These are phyloP conservation scores for Saposhnikovia divaricata DNA, from an alignment of 129 eudicot genomes.

Conservation along the genomic window DNA sequence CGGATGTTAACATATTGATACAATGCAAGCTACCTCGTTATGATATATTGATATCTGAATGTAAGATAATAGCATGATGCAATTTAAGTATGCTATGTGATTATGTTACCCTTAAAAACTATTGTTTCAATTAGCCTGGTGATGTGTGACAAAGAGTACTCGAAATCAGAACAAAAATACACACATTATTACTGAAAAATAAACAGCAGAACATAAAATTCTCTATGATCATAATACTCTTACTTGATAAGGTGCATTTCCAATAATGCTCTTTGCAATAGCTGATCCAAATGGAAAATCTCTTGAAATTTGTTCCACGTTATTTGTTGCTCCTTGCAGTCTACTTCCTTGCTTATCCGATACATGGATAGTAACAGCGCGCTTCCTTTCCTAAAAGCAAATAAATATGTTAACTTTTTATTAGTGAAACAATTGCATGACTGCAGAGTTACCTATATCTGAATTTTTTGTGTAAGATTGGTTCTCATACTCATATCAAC, in stretches of 20 bases:
- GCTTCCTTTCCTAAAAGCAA: conserved; percentile 52
- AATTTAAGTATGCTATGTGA: too few relatives aligned
- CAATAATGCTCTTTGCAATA: conserved; percentile 56
- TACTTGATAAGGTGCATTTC: conserved; percentile 68
- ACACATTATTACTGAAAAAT: too few relatives aligned
- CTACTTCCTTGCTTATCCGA: conserved; percentile 50
- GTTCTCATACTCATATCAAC: background rate
- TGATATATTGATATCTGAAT: too few relatives aligned
- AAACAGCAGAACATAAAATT: too few relatives aligned
- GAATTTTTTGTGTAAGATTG: background rate
- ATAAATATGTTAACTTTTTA: background rate
- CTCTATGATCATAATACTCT: background rate
- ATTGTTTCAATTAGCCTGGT: too few relatives aligned
- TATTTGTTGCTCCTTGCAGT: conserved; percentile 43
- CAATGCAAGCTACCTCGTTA: too few relatives aligned
- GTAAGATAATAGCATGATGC: too few relatives aligned
- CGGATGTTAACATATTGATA: too few relatives aligned
- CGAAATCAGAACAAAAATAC: too few relatives aligned
- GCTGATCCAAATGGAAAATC: conserved; percentile 96
- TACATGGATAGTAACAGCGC: conserved; percentile 59
- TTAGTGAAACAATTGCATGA: background rate
- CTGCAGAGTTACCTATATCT: background rate
- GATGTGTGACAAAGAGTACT: too few relatives aligned
- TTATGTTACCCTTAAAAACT: too few relatives aligned
- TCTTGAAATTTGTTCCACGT: conserved; percentile 48